A percentile compares a stretch with the other conserved stretches of the same genome.
Evolutionary conservation across 73 alveolate genomes (phyloP).

Genomic region (Breviolum minutum): DNA sequence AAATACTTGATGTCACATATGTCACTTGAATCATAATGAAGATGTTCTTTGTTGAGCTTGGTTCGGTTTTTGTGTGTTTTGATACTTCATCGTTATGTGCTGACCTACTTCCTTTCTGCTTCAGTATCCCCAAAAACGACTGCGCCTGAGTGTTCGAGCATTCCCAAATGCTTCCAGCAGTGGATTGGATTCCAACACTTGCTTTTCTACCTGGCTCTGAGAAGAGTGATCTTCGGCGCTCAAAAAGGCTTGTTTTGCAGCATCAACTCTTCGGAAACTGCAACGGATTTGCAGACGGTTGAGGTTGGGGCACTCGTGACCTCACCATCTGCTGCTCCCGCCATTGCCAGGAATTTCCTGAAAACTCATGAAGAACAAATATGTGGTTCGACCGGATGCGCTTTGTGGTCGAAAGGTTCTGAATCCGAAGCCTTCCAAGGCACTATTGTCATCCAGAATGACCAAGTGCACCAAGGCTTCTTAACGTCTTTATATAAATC

Average conservation of each 20-base stretch:
- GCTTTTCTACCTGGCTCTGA: conserved; percentile 97
- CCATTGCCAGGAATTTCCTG: conserved; percentile 97
- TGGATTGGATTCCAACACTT: conserved; percentile 98
- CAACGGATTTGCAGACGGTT: neutral
- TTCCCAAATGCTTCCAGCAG: conserved; percentile 99
- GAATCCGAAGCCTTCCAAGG: neutral
- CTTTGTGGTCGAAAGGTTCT: neutral
- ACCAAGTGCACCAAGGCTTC: no score
- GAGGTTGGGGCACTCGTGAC: conserved; percentile 5
- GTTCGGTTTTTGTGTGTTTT: no score
- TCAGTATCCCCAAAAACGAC: no score
- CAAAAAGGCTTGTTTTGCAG: no score
- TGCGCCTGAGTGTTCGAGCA: conserved; percentile 95
- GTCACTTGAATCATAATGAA: no score
- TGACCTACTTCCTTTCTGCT: no score
- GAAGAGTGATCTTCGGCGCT: neutral
- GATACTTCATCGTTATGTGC: no score
- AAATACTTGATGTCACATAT: no score
- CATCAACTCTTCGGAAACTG: neutral
- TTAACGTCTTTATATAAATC: no score
- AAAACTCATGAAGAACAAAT: no score
- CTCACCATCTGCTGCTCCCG: conserved; percentile 80
- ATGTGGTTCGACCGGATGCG: neutral
- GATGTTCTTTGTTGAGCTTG: no score
- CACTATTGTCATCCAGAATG: no score